Base-by-base conservation (phyloP, 805 yeast species). In the Maudiozyma bulderi region DNA sequence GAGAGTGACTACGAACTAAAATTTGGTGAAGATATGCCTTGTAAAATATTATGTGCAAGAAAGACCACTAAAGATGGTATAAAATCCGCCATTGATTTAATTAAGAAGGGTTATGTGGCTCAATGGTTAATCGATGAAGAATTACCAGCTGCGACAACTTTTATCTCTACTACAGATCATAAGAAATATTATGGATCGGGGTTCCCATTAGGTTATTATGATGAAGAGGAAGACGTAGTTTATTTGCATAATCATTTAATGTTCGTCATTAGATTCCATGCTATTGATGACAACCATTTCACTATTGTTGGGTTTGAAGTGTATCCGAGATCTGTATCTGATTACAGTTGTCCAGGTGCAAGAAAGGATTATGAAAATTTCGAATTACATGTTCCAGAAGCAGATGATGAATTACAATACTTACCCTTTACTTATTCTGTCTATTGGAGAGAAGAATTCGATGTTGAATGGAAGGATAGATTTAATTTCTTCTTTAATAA, bases 291-390 rank as follows among this genome's bases (percentile, higher is more conserved):
- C 33, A 66, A 67, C 14, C 64, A 68, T 45, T 71, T 74, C 54
- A 73, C 86, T 3, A 86, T 88, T 56, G 95, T 88, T 15, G 96
- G 95, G 0, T 85, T 89, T 57, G 96, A 88, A 67, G 86, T 87
- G 11, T 88, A 88, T 61, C 96, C 96, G 9, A 82, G 80, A 61
- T 84, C 93, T 47, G 90, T 85, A 10, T 69, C 75, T 41, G 69
- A 80, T 74, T 63, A 75, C 66, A 62, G 73, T 46, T 88, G 96
- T 64, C 95, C 95, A 1, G 90, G 89, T 10, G 81, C 84, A 4
- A 72, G 82, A 8, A 81, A 76, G 54, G 68, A 76, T 57, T 83
- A 72, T 61, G 70, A 76, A 37, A 79, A 81, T 52, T 79, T 74
- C 54, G 78, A 80, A 39, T 60, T 87, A 7, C 66, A 74, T 20